Percentiles rank a stretch among this genome's conserved stretches.
Conservation (phyloP, 2,329 filamentous ascomycete genomes). For the Xylaria sp. region DNA sequence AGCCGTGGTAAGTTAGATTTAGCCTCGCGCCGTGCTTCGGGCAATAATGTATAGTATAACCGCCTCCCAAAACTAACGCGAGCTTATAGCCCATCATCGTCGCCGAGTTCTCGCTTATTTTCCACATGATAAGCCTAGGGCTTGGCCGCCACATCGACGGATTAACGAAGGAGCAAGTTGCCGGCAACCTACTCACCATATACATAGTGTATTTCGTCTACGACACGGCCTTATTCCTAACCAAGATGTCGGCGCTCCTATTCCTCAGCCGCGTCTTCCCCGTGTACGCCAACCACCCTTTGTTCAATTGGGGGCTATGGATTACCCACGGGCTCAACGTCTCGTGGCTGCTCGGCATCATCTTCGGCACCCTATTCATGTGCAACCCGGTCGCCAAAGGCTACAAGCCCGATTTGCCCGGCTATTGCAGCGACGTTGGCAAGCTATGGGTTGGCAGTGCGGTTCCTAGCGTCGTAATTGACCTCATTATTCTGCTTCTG, state of each 20-base stretch:
- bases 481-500: conserved; percentile 38
- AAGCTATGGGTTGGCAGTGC: conserved; percentile 31
- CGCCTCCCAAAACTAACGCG: not conserved
- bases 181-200: conserved; percentile 1
- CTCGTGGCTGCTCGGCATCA: conserved; percentile 36
- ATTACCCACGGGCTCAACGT: conserved; percentile 27
- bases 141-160: conserved; percentile 14
- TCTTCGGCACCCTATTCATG: conserved; percentile 36
- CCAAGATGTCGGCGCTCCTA: not conserved
- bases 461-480: conserved; percentile 37
- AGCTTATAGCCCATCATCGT: conserved; percentile 12
- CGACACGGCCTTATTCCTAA: not conserved
- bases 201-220: not conserved
- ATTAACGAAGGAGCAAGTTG: not conserved
- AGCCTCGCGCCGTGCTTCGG: not conserved
- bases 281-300: not conserved
- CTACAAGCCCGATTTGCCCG: conserved; percentile 19
- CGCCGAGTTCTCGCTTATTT: conserved; percentile 11
- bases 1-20: conserved; percentile 20
- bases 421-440: conserved; percentile 9
- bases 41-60: too few relatives aligned
- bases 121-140: conserved; percentile 11
- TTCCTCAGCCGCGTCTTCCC: conserved; percentile 33
- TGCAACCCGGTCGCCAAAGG: conserved; percentile 32
- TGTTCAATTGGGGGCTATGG: conserved; percentile 27